A percentile compares a stretch with the other conserved stretches of the same genome.
phyloP scores from a whole-genome alignment of 345 rosid species.

The Citrus unshiu region DNA sequence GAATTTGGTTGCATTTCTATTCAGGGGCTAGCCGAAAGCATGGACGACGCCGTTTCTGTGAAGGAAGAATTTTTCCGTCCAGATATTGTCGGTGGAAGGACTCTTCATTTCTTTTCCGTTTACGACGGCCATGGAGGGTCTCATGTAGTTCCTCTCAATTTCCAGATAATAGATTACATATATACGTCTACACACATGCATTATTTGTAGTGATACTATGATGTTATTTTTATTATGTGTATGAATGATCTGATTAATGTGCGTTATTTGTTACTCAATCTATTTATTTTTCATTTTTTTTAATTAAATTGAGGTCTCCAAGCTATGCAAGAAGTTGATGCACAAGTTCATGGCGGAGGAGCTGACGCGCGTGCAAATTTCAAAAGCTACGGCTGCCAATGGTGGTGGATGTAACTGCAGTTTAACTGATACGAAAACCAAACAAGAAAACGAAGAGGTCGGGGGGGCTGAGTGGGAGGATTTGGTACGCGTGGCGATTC shows the following conservation, averaged over 20 bases:
- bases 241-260: no score
- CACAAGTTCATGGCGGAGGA: constrained; percentile 32
- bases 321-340: constrained; percentile 29
- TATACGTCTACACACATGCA: no score
- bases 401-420: no score
- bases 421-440: no score
- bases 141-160: neutral
- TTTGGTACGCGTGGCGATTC: constrained; percentile 11
- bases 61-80: neutral
- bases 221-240: no score
- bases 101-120: constrained; percentile 20
- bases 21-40: neutral
- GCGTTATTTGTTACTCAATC: no score
- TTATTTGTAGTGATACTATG: no score
- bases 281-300: no score
- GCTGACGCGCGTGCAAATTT: neutral
- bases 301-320: constrained; percentile 26
- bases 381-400: neutral
- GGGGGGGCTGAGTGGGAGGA: neutral
- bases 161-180: no score
- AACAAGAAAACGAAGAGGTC: no score
- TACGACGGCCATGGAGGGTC: constrained; percentile 19
- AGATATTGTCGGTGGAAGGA: neutral
- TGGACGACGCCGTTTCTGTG: constrained; percentile 1
- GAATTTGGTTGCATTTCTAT: constrained; percentile 4